Evolutionary conservation across 768 basidiomycete genomes (phyloP), one percentile per base, ranked within the genome.

Genomic region (Boletus rubescentipes): DNA sequence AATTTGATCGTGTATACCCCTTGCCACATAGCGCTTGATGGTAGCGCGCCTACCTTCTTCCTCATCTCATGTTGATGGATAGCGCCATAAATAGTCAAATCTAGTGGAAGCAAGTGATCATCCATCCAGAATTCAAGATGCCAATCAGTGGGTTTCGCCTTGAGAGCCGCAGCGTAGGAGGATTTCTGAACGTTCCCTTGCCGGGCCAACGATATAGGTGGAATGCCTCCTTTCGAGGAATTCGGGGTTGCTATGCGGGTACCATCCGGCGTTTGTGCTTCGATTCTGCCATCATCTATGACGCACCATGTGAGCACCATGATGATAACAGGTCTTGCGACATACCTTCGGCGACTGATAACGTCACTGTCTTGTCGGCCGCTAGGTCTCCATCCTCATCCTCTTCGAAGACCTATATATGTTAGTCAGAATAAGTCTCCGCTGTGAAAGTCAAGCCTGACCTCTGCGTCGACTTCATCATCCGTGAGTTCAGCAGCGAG

Each of bases 111-210:
- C 20, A 83, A 72, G 42, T 91, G 86, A 55, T 93, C 94, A 65
- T 92, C 92, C 84, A 98, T 89, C 9, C 83, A 89, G 72, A 99
- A 98, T 71, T 97, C 89, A 47, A 98, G 83, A 68, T 99, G 95
- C 93, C 93, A 99, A 65, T 98, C 96, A 15, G 82, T 84, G 5
- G 96, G 94, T 65, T 93, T 93, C 0, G 93, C 77, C 73, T 93
- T 97, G 53, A 98, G 79, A 12, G 95, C 95, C 4, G 93, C 88
- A 30, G 97, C 97, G 69, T 99, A 99, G 2, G 97, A 98, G 0
- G 80, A 76, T 59, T 80, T 75, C 40, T 66, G 63, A 18, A 65
- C 57, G 35, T 74, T 68, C 12, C 72, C 65, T 10, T 71, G 72
- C 10, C 68, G 65, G 30, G 66, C 43, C 46, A 69, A 60, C 47